Base-by-base conservation (phyloP, 2,329 filamentous ascomycete species). In the Trichoderma guizhouense region DNA sequence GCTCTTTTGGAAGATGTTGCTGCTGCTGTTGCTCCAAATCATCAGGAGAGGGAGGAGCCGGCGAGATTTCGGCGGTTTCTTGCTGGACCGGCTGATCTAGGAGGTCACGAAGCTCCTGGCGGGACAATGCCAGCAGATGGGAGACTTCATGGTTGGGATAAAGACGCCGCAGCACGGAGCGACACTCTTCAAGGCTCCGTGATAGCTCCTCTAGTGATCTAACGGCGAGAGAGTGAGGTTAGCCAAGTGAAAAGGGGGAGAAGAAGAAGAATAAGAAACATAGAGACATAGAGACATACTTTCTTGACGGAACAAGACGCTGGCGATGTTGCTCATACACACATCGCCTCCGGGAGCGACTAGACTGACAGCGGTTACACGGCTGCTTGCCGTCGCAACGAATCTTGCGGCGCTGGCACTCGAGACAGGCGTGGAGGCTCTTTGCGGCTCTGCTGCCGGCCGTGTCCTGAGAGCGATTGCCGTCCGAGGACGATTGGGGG, bases 371-470 rank as follows among this genome's bases (percentile, higher is more conserved):
- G 79, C 94, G 93, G 47, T 92, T 92, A 78, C 93, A 96, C 12
- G 93, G 93, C 78, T 93, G 91, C 75, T 91, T 88, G 69, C 93
- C 93, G 82, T 95, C 92, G 78, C 93, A 96, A 74, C 93, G 91
- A 71, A 95, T 95, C 81, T 95, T 96, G 73, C 93, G 88, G 75
- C 93, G 87, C 78, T 94, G 91, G 82, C 93, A 94, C 76, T 93
- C 91, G 62, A 92, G 90, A 79, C 92, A 94, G 47, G 92, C 92
- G 77, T 92, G 86, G 30, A 86, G 84, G 72, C 86, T 88, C 43
- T 86, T 88, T 76, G 87, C 86, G 74, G 86, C 83, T 79, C 87
- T 86, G 62, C 82, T 79, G 9, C 80, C 79, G 26, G 76, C 76
- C 9, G 77, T 78, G 43, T 80, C 81, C 70, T 79, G 82, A 30